Base-by-base conservation (phyloP, 1,284 basidiomycete genomes). In the Puccinia coronata region DNA sequence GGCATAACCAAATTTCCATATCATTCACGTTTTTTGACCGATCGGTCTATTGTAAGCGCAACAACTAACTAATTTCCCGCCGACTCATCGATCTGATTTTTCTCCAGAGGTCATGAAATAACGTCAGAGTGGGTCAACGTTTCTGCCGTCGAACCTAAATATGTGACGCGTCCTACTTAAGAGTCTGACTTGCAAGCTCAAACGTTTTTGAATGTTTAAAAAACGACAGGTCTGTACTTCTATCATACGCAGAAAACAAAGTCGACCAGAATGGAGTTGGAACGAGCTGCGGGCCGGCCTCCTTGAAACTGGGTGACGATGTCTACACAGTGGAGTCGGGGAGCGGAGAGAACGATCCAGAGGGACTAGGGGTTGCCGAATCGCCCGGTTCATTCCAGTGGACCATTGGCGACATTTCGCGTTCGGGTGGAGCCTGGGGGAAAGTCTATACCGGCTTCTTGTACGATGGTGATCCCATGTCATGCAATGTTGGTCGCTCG, bases 351-450 rank as follows among this genome's bases (percentile, higher is more conserved):
- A 59, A 51, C 23, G 55, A 61, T 43, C 73, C 57, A 4, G 59
- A 76, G 31, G 47, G 28, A 4, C 25, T 65, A 34, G 73, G 59
- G 25, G 51, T 51, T 16, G 59, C 31, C 18, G 4, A 61, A 3
- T 63, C 59, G 18, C 76, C 76, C 51, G 76, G 76, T 31, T 55
- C 51, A 9, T 78, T 78, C 65, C 47, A 67, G 57, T 78, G 76
- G 76, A 78, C 76, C 20, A 67, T 78, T 53, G 76, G 76, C 3
- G 65, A 78, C 49, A 78, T 78, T 78, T 41, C 76, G n/a, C 39
- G 61, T 55, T 49, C n/a, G 59, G 63, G 2, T 51, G 63, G 16
- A 47, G 41, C 49, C 47, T 18, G 28, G 49, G 65, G 63, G 12
- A 67, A 65, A 41, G 51, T 65, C 18, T 67, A 78, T 20, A 69